Evolutionary conservation across 139 green algal genomes (phyloP).

Genomic region (Pseudopediastrum boryanum): DNA sequence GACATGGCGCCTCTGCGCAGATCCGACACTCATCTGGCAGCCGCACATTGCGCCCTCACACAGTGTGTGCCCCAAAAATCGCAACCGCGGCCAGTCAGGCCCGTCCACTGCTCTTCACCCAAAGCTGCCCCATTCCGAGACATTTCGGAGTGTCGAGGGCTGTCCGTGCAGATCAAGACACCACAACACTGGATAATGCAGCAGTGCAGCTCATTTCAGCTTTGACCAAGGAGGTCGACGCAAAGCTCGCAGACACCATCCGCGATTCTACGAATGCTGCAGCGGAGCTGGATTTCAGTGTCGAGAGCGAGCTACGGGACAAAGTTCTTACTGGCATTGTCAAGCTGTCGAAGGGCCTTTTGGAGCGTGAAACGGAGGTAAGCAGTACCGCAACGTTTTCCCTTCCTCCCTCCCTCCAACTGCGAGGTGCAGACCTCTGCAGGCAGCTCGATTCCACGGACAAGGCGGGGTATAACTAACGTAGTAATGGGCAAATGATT

Average conservation of each 20-base stretch:
- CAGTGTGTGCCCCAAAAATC: background rate
- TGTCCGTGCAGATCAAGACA: conserved; percentile 52
- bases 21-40: background rate
- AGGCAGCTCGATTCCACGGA: no score
- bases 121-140: background rate
- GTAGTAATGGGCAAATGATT: no score
- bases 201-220: conserved; percentile 66
- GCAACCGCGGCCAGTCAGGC: background rate
- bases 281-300: background rate
- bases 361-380: conserved; percentile 89
- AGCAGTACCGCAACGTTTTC: no score
- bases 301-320: conserved; percentile 50
- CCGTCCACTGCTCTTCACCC: background rate
- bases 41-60: background rate
- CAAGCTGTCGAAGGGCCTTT: conserved; percentile 74
- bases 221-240: conserved; percentile 59
- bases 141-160: conserved; percentile 21
- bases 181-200: conserved; percentile 45
- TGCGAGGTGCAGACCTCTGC: no score
- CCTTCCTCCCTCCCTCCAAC: no score
- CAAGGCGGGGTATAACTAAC: no score
- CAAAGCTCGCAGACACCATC: background rate
- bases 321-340: conserved; percentile 62
- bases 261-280: conserved; percentile 18
- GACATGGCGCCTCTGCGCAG: background rate